Conservation (phyloP, 768 basidiomycete genomes). For the Mycena belliarum region DNA sequence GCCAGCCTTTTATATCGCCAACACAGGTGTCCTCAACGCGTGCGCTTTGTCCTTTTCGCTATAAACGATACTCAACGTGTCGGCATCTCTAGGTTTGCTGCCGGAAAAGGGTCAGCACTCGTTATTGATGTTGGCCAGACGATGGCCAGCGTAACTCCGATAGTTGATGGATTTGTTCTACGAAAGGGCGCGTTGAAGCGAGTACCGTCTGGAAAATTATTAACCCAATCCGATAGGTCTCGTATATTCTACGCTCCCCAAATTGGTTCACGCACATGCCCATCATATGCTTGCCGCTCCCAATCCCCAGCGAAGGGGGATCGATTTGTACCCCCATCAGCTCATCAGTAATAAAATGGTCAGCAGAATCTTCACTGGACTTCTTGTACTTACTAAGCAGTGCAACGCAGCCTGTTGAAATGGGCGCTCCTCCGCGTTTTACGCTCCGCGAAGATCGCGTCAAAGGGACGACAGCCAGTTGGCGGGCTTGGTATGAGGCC, state of each 20-base stretch:
- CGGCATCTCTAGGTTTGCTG: slow-evolving; percentile 70
- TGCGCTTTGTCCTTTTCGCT: slow-evolving; percentile 32
- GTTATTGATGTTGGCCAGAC: slow-evolving; percentile 93
- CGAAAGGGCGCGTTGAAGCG: slow-evolving; percentile 67
- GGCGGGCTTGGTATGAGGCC: slow-evolving; percentile 77
- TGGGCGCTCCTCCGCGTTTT: slow-evolving; percentile 63
- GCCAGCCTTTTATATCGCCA: slow-evolving; percentile 96
- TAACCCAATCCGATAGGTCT: slow-evolving; percentile 56
- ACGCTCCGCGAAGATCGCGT: slow-evolving; percentile 75
- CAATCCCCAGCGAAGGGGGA: slow-evolving; percentile 42
- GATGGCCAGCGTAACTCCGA: slow-evolving; percentile 88
- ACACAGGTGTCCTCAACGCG: slow-evolving; percentile 93
- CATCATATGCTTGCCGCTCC: slow-evolving; percentile 61
- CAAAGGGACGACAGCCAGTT: slow-evolving; percentile 73
- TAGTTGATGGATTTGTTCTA: slow-evolving; percentile 96
- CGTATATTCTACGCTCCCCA: slow-evolving; percentile 69
- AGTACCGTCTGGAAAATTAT: not conserved
- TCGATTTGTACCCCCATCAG: slow-evolving; percentile 83
- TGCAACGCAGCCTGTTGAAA: slow-evolving; percentile 64
- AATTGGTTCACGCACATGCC: slow-evolving; percentile 80
- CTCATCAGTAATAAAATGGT: slow-evolving; percentile 83
- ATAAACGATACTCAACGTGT: not conserved
- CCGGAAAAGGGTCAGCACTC: slow-evolving; percentile 95
- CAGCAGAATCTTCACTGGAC: slow-evolving; percentile 21
- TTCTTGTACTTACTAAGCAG: slow-evolving; percentile 11